Evolutionary conservation across 2,329 filamentous ascomycete genomes (phyloP).

Genomic region (Shiraia sp.): DNA sequence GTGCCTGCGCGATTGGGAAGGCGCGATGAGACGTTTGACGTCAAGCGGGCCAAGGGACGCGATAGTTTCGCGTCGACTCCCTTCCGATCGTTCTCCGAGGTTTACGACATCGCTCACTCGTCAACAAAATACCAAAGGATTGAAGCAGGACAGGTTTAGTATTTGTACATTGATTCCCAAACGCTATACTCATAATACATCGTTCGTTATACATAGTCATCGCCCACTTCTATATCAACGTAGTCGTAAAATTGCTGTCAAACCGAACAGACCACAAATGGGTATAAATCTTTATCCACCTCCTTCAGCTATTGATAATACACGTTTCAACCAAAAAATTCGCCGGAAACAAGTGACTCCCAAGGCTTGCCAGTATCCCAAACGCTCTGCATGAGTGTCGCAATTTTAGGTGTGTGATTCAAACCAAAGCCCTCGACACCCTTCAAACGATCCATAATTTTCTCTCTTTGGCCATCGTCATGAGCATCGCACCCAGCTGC

Average conservation of each 20-base stretch:
- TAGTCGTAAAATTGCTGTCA: background rate
- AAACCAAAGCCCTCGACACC: slow-evolving; percentile 74
- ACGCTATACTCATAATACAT: no score
- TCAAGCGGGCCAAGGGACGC: slow-evolving; percentile 19
- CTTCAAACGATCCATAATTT: slow-evolving; percentile 68
- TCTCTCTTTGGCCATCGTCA: slow-evolving; percentile 58
- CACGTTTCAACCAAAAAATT: slow-evolving; percentile 63
- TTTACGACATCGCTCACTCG: no score
- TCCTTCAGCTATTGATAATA: background rate
- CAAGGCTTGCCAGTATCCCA: slow-evolving; percentile 71
- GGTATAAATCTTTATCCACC: background rate
- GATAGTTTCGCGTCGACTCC: slow-evolving; percentile 7
- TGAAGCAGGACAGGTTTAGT: background rate
- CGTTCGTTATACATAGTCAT: slow-evolving; percentile 5
- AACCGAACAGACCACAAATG: background rate
- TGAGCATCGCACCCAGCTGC: slow-evolving; percentile 76
- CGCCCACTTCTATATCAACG: background rate
- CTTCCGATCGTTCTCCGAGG: background rate
- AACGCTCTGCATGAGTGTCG: slow-evolving; percentile 67
- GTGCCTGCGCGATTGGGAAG: slow-evolving; percentile 10
- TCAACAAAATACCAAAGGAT: background rate
- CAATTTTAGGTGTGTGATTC: slow-evolving; percentile 70
- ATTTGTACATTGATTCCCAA: no score
- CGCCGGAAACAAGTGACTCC: slow-evolving; percentile 68
- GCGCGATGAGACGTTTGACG: slow-evolving; percentile 17